Evolutionary conservation across 2,329 filamentous ascomycete species (phyloP), one percentile per base, ranked within the genome.

Genomic region (Claviceps pazoutovae): DNA sequence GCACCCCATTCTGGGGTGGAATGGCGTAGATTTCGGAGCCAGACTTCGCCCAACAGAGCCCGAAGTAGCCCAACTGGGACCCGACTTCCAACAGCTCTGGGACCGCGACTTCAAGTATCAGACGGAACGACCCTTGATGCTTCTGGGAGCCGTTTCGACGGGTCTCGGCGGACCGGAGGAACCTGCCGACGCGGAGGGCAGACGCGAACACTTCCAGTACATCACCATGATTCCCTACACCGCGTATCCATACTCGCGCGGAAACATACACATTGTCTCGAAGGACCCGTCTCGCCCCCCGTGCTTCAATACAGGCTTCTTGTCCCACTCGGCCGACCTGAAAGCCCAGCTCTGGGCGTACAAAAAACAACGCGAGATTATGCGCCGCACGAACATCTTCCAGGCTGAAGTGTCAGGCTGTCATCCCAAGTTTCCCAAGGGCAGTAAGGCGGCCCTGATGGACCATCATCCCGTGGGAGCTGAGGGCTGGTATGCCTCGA

Each of bases 321-420:
- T 62, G n/a, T 50, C 53, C 6, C 64, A 71, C 23, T 68, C 69
- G 1, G 62, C 77, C 23, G 80, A 83, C 59, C 36, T 82, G 30
- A 75, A 75, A 60, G 78, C 73, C 58, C 73, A 78, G 13, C 57
- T 80, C 11, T 83, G 80, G 79, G 73, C 68, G 1, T 84, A 84
- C 68, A 84, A 84, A 65, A 76, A 75, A 56, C 71, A 73, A 41
- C 76, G 81, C 2, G 80, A 83, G 62, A 73, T 83, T 50, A 67
- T 72, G 21, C 74, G 80, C 2, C 74, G 79, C 14, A 75, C 78
- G 59, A 63, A 70, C 2, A 68, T 71, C 53, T 82, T 74, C 63
- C 58, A 69, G 52, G 68, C 76, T 59, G 70, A 76, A 61, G 43
- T 70, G 2, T 60, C 64, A 4, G 50, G 59, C 3, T 58, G 64